Conservation (phyloP, 2,329 filamentous ascomycete species). For the Fusarium citri region DNA sequence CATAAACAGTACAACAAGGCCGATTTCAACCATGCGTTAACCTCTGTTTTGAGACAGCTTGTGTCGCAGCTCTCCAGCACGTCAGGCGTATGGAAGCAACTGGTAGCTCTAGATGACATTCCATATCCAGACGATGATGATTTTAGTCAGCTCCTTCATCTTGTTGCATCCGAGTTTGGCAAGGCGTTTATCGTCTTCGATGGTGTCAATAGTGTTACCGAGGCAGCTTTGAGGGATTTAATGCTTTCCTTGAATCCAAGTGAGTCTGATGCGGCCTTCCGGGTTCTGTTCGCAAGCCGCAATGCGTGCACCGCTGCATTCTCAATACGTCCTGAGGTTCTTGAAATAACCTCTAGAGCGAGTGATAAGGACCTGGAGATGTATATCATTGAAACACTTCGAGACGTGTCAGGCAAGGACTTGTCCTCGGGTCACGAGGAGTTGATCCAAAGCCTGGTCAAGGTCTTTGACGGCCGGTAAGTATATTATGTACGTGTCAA, state of each 20-base stretch:
- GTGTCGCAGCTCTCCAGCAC: background rate
- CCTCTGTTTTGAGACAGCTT: background rate
- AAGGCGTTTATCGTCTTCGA: background rate
- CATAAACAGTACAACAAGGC: background rate
- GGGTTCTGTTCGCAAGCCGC: background rate
- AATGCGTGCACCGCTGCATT: background rate
- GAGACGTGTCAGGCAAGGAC: background rate
- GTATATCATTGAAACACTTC: background rate
- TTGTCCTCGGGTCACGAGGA: background rate
- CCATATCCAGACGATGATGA: background rate
- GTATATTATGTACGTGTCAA: accelerated
- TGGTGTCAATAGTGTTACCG: background rate
- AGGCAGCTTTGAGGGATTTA: background rate
- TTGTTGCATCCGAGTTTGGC: background rate
- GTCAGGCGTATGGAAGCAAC: accelerated
- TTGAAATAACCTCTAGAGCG: background rate
- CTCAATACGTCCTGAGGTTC: background rate
- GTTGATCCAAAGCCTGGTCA: background rate
- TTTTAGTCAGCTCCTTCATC: background rate
- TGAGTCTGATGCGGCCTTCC: background rate
- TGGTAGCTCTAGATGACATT: background rate
- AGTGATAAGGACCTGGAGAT: background rate
- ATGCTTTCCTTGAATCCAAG: background rate
- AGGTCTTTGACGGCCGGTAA: background rate
- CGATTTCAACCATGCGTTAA: background rate